These are phyloP conservation scores for Dactylella cylindrospora DNA, from an alignment of 2,329 filamentous ascomycete species.

Conservation along the genomic window DNA sequence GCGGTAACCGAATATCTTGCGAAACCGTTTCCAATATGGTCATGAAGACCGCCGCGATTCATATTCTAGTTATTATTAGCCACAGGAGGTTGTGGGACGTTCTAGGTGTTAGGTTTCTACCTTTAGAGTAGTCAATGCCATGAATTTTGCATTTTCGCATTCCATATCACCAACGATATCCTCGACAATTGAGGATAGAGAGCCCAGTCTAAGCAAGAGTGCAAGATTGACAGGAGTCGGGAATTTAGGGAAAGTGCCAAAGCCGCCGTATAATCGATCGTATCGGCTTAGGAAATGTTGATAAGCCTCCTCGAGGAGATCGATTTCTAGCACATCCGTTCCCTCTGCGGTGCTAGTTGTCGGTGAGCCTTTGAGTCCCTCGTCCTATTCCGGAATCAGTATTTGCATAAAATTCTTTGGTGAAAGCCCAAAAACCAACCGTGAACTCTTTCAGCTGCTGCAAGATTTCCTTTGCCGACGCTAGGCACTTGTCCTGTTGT, in stretches of 20 bases:
- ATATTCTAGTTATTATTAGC: constrained; percentile 60
- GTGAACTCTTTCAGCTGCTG: constrained; percentile 81
- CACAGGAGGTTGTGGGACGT: too few relatives aligned
- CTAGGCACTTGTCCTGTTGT: constrained; percentile 77
- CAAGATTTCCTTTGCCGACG: constrained; percentile 80
- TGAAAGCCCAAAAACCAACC: constrained; percentile 56
- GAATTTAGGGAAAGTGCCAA: constrained; percentile 80
- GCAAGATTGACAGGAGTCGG: constrained; percentile 81
- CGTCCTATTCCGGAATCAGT: constrained; percentile 38
- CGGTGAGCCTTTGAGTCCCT: constrained; percentile 46
- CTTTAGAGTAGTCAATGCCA: constrained; percentile 75
- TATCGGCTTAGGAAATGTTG: constrained; percentile 77
- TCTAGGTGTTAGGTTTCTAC: too few relatives aligned
- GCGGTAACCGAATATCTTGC: constrained; percentile 83
- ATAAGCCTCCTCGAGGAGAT: constrained; percentile 87
- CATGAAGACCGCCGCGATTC: constrained; percentile 69
- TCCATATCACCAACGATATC: constrained; percentile 87
- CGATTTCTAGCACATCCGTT: constrained; percentile 76
- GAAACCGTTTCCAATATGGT: constrained; percentile 76
- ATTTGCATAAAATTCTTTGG: not conserved
- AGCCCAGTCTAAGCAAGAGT: constrained; percentile 74
- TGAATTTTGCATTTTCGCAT: constrained; percentile 70
- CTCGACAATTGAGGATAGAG: constrained; percentile 70
- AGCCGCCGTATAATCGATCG: constrained; percentile 76
- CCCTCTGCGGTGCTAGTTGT: constrained; percentile 50